Conservation (phyloP, 2,329 filamentous ascomycete species). For the Trichoderma breve region DNA sequence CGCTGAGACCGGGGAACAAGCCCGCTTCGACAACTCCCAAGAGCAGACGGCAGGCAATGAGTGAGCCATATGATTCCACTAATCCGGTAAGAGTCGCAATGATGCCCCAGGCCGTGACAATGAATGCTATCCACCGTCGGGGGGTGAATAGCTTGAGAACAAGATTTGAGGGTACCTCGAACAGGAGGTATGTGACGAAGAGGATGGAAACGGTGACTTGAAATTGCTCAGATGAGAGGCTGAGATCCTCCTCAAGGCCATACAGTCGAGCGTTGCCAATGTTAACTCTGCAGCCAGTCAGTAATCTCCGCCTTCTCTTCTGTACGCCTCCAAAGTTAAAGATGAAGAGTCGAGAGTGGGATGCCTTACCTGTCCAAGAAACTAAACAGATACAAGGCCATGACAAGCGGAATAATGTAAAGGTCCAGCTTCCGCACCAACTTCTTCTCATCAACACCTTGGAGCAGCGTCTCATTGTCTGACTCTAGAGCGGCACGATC, state of each 20-base stretch:
- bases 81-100: constrained; percentile 70
- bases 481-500: background rate
- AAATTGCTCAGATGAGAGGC: constrained; percentile 61
- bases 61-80: constrained; percentile 60
- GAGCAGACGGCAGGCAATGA: constrained; percentile 67
- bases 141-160: constrained; percentile 63
- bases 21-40: constrained; percentile 69
- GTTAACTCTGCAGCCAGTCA: constrained; percentile 53
- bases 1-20: constrained; percentile 65
- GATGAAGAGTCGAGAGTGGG: no score
- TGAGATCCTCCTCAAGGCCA: constrained; percentile 61
- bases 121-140: constrained; percentile 62
- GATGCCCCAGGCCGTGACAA: constrained; percentile 63
- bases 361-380: constrained; percentile 64
- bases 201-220: constrained; percentile 66
- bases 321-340: no score
- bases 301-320: background rate
- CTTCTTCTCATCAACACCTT: constrained; percentile 44
- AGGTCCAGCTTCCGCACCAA: constrained; percentile 64
- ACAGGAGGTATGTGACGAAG: constrained; percentile 62
- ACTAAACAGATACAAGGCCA: constrained; percentile 70
- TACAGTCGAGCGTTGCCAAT: constrained; percentile 71
- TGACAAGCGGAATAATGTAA: constrained; percentile 63
- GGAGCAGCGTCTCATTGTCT: background rate
- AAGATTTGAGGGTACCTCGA: constrained; percentile 65